These are phyloP conservation scores for Nadsonia fulvescens DNA, from an alignment of 805 yeast genomes.

Conservation along the genomic window DNA sequence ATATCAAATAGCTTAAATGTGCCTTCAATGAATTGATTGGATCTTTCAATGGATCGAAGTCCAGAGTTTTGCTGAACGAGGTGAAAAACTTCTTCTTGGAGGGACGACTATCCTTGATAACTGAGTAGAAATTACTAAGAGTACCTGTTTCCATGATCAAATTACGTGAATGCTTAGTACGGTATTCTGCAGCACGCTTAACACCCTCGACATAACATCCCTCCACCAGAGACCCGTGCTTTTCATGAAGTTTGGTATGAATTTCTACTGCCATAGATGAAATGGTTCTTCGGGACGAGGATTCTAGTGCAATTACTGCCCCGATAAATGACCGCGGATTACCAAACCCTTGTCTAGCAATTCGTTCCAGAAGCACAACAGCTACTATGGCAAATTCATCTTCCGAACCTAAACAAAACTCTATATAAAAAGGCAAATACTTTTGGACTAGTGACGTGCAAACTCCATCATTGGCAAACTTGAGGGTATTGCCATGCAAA, in stretches of 20 bases:
- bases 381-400: constrained; percentile 31
- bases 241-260: constrained; percentile 38
- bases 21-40: constrained; percentile 8
- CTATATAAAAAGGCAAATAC: constrained; percentile 30
- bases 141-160: constrained; percentile 16
- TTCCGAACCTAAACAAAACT: constrained; percentile 30
- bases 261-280: constrained; percentile 31
- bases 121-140: constrained; percentile 24
- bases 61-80: constrained; percentile 19
- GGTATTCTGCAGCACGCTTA: constrained; percentile 30
- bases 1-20: constrained; percentile 18
- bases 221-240: constrained; percentile 57
- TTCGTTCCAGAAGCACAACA: constrained; percentile 33
- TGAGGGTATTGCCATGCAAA: constrained; percentile 35
- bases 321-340: constrained; percentile 58
- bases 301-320: constrained; percentile 50
- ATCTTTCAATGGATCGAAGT: constrained; percentile 15
- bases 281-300: constrained; percentile 29
- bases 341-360: constrained; percentile 48
- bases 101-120: constrained; percentile 24
- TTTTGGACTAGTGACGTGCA: constrained; percentile 58
- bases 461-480: constrained; percentile 44
- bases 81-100: constrained; percentile 26
- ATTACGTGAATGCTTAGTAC: constrained; percentile 14
- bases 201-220: constrained; percentile 47